Conservation (phyloP, 306 rosid species). For the Hippophae tibetana region DNA sequence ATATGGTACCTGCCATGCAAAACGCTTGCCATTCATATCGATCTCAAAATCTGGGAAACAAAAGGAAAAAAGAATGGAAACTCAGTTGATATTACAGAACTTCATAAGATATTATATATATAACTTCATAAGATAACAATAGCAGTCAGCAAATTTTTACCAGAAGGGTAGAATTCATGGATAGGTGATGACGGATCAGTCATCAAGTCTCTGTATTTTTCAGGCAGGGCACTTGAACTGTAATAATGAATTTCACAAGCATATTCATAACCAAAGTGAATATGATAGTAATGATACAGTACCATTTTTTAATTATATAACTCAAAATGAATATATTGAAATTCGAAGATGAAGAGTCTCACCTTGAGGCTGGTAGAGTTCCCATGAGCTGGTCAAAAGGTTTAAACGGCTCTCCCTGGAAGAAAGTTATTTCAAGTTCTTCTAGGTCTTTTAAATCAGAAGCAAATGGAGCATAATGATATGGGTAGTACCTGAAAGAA, state of each 20-base stretch:
- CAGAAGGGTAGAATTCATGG: conserved; percentile 68
- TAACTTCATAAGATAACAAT: conserved; percentile 8
- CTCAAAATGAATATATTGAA: not conserved
- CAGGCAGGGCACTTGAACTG: conserved; percentile 90
- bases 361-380: conserved; percentile 95
- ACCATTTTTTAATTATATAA: not conserved
- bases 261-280: conserved; percentile 6
- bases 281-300: not conserved
- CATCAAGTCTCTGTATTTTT: conserved; percentile 77
- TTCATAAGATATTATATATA: conserved; percentile 7
- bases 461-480: conserved; percentile 98
- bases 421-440: conserved; percentile 87
- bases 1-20: conserved; percentile 79
- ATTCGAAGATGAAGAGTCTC: conserved; percentile 6
- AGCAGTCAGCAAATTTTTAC: conserved; percentile 34
- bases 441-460: conserved; percentile 74
- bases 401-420: conserved; percentile 75
- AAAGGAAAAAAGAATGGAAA: conserved; percentile 6
- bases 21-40: conserved; percentile 98
- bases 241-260: conserved; percentile 21
- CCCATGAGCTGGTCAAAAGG: conserved; percentile 99
- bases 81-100: conserved; percentile 2
- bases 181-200: conserved; percentile 71
- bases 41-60: conserved; percentile 68
- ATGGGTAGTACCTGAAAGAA: conserved; percentile 85